Evolutionary conservation across 164 flowering plant species (phyloP).

Genomic region (grape (Vitis vinifera)): ASM3070453v1 NC_081817.1:25361001-25361500

Average conservation of each 20-base stretch:
- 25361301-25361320: constrained; percentile 49
- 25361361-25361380: constrained; percentile 64
- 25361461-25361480: not conserved
- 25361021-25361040: no score
- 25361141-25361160: no score
- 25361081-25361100: no score
- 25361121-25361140: no score
- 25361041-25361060: no score
- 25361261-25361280: constrained; percentile 43
- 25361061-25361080: no score
- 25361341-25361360: constrained; percentile 47
- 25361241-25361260: constrained; percentile 65
- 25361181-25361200: no score
- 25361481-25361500: not conserved
- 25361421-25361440: constrained; percentile 56
- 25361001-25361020: no score
- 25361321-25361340: constrained; percentile 49
- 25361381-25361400: constrained; percentile 59
- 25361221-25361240: constrained; percentile 64
- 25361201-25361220: constrained; percentile 19
- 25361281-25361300: constrained; percentile 52
- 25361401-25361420: constrained; percentile 50
- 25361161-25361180: no score
- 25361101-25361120: no score
- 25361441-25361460: not conserved